Percentiles rank a stretch among this genome's conserved stretches.
Conservation (phyloP, 2,329 filamentous ascomycete species). For the Lasiodiplodia gonubiensis region DNA sequence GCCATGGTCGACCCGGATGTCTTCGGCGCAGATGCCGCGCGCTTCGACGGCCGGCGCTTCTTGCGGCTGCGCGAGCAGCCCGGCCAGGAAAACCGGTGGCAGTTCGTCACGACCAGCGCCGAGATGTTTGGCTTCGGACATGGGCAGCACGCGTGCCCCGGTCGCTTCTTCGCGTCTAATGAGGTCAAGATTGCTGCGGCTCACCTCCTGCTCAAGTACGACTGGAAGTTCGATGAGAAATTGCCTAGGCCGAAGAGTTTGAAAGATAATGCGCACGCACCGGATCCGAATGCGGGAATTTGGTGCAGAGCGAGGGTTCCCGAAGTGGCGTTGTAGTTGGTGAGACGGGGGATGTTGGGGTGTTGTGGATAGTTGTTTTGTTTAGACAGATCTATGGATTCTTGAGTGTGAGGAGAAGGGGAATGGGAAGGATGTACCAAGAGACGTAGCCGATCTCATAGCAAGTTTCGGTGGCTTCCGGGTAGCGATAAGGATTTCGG, state of each 20-base stretch:
- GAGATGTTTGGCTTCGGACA: conserved; percentile 39
- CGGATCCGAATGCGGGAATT: not conserved
- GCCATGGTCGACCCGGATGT: conserved; percentile 25
- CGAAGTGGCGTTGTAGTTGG: not conserved
- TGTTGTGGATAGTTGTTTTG: too few species aligned
- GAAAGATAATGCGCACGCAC: not conserved
- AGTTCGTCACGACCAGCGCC: conserved; percentile 38
- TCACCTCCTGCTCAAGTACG: conserved; percentile 37
- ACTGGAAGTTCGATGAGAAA: conserved; percentile 33
- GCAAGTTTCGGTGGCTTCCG: too few species aligned
- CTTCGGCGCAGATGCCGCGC: conserved; percentile 22
- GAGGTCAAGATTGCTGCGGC: conserved; percentile 44
- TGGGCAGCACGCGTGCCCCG: conserved; percentile 37
- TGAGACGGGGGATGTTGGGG: too few species aligned
- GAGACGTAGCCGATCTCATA: too few species aligned
- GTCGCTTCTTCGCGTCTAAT: conserved; percentile 41
- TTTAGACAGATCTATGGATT: too few species aligned
- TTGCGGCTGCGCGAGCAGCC: conserved; percentile 12
- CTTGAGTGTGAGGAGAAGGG: too few species aligned
- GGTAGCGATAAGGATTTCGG: too few species aligned
- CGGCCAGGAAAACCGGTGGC: conserved; percentile 29
- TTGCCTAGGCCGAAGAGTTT: not conserved
- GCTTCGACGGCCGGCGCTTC: conserved; percentile 31
- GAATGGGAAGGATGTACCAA: too few species aligned
- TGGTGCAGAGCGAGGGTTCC: not conserved